Conservation (phyloP, 1,139 yeast genomes). For the Taphrina wiesneri region DNA sequence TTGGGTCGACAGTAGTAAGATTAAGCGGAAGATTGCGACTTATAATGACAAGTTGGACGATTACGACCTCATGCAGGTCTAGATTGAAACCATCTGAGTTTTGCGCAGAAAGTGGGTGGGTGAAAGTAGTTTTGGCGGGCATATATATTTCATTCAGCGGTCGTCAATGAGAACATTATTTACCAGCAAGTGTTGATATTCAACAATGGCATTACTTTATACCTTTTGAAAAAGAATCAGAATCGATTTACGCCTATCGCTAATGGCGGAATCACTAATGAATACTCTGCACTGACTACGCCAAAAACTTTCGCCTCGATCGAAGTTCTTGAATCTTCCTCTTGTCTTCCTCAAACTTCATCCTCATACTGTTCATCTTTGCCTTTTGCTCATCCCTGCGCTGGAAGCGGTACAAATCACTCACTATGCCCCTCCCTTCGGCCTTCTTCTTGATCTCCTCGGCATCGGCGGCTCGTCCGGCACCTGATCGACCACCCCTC, state of each 20-base stretch:
- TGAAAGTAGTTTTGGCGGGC: background rate
- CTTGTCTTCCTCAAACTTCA: slow-evolving; percentile 86
- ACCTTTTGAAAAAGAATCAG: no score
- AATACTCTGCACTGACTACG: slow-evolving; percentile 54
- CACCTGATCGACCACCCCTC: slow-evolving; percentile 48
- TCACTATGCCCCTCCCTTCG: slow-evolving; percentile 67
- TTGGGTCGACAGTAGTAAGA: slow-evolving; percentile 95
- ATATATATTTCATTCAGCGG: background rate
- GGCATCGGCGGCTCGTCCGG: slow-evolving; percentile 44
- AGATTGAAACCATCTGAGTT: no score
- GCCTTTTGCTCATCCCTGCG: slow-evolving; percentile 88
- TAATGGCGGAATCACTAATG: background rate
- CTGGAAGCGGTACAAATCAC: slow-evolving; percentile 95
- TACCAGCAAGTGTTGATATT: no score
- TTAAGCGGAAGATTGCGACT: slow-evolving; percentile 82
- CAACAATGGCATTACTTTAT: no score
- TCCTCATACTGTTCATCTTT: slow-evolving; percentile 83
- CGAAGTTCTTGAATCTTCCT: slow-evolving; percentile 75
- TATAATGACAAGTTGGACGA: slow-evolving; percentile 66
- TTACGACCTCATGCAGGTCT: slow-evolving; percentile 44
- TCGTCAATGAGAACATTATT: background rate
- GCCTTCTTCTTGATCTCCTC: slow-evolving; percentile 49
- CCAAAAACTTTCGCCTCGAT: slow-evolving; percentile 79
- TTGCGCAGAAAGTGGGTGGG: no score
- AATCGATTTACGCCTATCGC: background rate